Evolutionary conservation across 2,329 filamentous ascomycete genomes (phyloP), one percentile per base, ranked within the genome.

Genomic region (Aspergillus versicolor): DNA sequence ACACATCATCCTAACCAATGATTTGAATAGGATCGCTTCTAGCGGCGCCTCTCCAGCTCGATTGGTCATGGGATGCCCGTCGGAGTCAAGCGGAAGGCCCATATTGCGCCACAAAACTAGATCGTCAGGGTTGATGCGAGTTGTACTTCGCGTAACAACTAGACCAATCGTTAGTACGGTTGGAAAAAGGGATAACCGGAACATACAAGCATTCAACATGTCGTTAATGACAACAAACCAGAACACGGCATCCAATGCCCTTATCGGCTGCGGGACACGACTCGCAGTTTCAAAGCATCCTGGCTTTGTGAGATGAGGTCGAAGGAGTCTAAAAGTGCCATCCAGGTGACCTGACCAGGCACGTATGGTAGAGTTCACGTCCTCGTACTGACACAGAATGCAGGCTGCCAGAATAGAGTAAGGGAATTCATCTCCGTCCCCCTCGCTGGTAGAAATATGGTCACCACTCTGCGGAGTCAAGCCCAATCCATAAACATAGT

Each of bases 151-250:
- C 6, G 50, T 37, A 13, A 57, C 37, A n/a, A 48, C 50, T 57
- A 30, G 11, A 8, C 11, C 1, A 4, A 34, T 21, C 11, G n/a
- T 50, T 13, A 50, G 47, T 6, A 13, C 12, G 3, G 17, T 5
- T 2, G 8, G 13, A n/a, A 8, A 30, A 19, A 13, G 15, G 17
- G 15, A 5, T 4, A 7, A 1, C 3, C 15, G 2, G 8, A 3
- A 57, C 62, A 51, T 32, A 63, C 62, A 59, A 24, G 52, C 41
- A 44, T 63, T 58, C 13, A 63, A 13, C 45, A 63, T 57, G 32
- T 64, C 62, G 45, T 64, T 54, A 1, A 63, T 12, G 1, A 58
- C 59, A 42, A 59, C 60, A 32, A 54, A 61, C 62, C 62, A 64
- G 40, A 63, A 59, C 3, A 54, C 37, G 2, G 52, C 56, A 9